phyloP scores from a whole-genome alignment of 2,329 filamentous ascomycete species.

The Penicillium vulpinum region DNA sequence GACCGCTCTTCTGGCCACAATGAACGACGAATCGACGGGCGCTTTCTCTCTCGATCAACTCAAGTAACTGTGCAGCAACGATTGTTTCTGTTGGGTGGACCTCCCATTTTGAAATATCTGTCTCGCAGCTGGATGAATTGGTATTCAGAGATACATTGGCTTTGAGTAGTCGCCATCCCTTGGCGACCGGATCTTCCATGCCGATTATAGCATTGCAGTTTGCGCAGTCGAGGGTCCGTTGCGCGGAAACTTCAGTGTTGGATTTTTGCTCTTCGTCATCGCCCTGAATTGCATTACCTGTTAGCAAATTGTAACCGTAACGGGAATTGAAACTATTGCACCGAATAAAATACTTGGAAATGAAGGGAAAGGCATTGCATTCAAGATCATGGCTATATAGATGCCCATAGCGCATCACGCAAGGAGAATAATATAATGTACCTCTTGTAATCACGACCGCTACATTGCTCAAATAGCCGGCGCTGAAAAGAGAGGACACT shows the following conservation, averaged over 20 bases:
- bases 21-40: constrained; percentile 57
- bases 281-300: constrained; percentile 15
- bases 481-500: constrained; percentile 18
- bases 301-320: constrained; percentile 12
- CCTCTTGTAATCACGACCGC: constrained; percentile 38
- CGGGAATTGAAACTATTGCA: neutral
- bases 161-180: constrained; percentile 54
- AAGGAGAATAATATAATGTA: constrained; percentile 29
- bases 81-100: constrained; percentile 39
- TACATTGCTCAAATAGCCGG: constrained; percentile 24
- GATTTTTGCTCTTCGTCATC: constrained; percentile 35
- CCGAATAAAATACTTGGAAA: neutral
- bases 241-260: constrained; percentile 31
- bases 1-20: constrained; percentile 31
- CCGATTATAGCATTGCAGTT: constrained; percentile 35
- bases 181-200: constrained; percentile 42
- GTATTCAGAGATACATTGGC: constrained; percentile 40
- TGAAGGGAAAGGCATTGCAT: constrained; percentile 9
- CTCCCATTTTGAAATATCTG: constrained; percentile 36
- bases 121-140: constrained; percentile 15
- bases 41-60: constrained; percentile 57
- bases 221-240: constrained; percentile 30
- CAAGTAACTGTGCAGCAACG: constrained; percentile 57
- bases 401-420: neutral
- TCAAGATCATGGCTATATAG: constrained; percentile 2